These are phyloP conservation scores for Magnaporthiopsis incrustans DNA, from an alignment of 2,329 filamentous ascomycete genomes.

Conservation along the genomic window DNA sequence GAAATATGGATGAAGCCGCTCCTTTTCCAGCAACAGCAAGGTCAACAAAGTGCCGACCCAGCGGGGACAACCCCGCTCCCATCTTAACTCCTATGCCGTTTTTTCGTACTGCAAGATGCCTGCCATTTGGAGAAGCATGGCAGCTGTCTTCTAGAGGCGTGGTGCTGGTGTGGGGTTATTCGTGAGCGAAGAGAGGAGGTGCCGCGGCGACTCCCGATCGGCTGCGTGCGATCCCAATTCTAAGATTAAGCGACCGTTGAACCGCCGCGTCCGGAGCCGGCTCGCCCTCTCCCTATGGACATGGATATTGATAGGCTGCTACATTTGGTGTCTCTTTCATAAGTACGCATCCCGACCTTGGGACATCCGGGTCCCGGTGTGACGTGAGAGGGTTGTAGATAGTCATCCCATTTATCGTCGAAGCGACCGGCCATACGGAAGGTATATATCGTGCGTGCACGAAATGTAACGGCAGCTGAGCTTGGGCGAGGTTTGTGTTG, in stretches of 20 bases:
- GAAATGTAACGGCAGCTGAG: no score
- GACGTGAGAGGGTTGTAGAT: background rate
- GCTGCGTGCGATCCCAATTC: background rate
- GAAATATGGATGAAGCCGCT: background rate
- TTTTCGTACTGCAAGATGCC: background rate
- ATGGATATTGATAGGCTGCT: background rate
- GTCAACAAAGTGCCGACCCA: background rate
- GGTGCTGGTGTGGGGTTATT: no score
- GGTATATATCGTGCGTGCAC: no score
- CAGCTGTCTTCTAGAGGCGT: background rate
- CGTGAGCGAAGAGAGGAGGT: no score
- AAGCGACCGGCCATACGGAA: no score
- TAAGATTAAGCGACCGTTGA: background rate
- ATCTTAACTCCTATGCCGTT: background rate
- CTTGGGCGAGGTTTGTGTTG: no score
- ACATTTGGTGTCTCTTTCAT: background rate
- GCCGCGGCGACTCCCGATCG: no score
- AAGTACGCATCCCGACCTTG: background rate
- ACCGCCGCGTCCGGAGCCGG: background rate
- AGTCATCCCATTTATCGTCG: no score
- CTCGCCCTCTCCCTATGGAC: background rate
- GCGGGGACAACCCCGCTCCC: background rate
- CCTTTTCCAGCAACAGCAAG: background rate
- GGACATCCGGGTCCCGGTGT: no score
- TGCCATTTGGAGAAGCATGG: background rate